These are phyloP conservation scores for Microdochium bolleyi DNA, from an alignment of 2,329 filamentous ascomycete genomes.

Conservation along the genomic window DNA sequence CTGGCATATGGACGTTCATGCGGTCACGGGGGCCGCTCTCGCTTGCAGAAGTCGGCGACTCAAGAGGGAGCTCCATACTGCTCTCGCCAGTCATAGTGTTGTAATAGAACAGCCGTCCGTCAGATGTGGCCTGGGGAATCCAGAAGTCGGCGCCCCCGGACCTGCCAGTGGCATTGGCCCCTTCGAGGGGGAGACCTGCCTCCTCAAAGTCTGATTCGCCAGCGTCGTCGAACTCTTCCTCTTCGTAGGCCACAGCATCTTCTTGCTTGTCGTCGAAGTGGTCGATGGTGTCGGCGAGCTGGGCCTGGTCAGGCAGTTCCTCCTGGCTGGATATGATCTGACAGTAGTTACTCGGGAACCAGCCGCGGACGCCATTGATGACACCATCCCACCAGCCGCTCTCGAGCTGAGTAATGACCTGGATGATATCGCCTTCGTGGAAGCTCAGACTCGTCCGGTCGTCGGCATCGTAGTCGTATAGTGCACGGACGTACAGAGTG, in stretches of 20 bases:
- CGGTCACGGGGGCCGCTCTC: constrained; percentile 85
- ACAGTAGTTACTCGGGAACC: constrained; percentile 99
- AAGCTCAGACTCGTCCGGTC: constrained; percentile 96
- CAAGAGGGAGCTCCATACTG: constrained; percentile 88
- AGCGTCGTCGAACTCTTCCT: constrained; percentile 60
- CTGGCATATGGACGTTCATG: constrained; percentile 80
- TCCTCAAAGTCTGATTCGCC: constrained; percentile 57
- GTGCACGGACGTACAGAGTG: constrained; percentile 84
- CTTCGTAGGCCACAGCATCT: constrained; percentile 51
- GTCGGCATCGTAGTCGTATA: constrained; percentile 97
- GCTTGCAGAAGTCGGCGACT: constrained; percentile 72
- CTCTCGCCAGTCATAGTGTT: constrained; percentile 95
- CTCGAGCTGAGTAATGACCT: constrained; percentile 95
- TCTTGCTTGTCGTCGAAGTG: constrained; percentile 55
- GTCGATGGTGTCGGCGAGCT: constrained; percentile 41
- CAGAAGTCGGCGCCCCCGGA: constrained; percentile 89
- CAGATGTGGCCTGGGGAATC: constrained; percentile 94
- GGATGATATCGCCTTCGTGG: constrained; percentile 92
- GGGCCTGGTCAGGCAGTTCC: constrained; percentile 57
- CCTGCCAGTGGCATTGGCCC: constrained; percentile 49
- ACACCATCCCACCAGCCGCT: constrained; percentile 99
- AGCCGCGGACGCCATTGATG: constrained; percentile 91
- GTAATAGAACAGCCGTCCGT: constrained; percentile 93
- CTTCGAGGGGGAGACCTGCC: constrained; percentile 59
- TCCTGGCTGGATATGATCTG: constrained; percentile 72